phyloP scores from a whole-genome alignment of 805 yeast genomes.

The Cyberlindnera xishuangbannaensis region DNA sequence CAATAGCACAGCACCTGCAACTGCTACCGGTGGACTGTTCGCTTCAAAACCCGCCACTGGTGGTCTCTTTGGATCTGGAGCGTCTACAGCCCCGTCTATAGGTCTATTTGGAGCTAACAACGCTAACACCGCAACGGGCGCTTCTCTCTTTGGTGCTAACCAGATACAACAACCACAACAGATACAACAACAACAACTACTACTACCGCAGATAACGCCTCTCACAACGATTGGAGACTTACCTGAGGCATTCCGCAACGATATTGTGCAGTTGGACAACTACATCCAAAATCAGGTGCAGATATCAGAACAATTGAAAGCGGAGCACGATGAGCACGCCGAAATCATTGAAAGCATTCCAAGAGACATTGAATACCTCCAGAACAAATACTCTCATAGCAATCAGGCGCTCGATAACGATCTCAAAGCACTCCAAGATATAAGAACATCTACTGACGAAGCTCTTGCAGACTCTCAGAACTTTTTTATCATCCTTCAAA shows the following conservation, averaged over 20 bases:
- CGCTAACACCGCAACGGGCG: slow-evolving; percentile 8
- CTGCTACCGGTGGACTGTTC: slow-evolving; percentile 8
- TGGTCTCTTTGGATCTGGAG: slow-evolving; percentile 26
- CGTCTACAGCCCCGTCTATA: slow-evolving; percentile 2
- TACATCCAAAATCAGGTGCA: slow-evolving; percentile 70
- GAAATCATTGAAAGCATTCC: slow-evolving; percentile 67
- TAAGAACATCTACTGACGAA: slow-evolving; percentile 38
- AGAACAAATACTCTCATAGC: slow-evolving; percentile 54
- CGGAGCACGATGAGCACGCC: slow-evolving; percentile 56
- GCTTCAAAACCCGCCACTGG: slow-evolving; percentile 16
- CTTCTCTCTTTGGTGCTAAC: slow-evolving; percentile 13
- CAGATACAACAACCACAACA: slow-evolving; percentile 13
- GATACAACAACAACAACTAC: slow-evolving; percentile 29
- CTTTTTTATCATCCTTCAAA: slow-evolving; percentile 48
- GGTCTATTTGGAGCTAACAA: slow-evolving; percentile 36
- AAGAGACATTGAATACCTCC: slow-evolving; percentile 59
- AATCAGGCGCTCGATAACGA: slow-evolving; percentile 56
- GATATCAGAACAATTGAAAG: slow-evolving; percentile 61
- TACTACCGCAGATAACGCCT: slow-evolving; percentile 49
- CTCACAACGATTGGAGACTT: slow-evolving; percentile 72
- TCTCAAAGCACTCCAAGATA: slow-evolving; percentile 37
- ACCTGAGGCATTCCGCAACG: slow-evolving; percentile 64
- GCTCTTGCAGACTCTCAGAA: slow-evolving; percentile 42
- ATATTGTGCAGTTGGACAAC: slow-evolving; percentile 63
- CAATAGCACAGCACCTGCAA: not conserved